A percentile compares a stretch with the other conserved stretches of the same genome.
These are phyloP conservation scores for Chrysoporthe deuterocubensis DNA, from an alignment of 2,329 filamentous ascomycete genomes.

Conservation along the genomic window DNA sequence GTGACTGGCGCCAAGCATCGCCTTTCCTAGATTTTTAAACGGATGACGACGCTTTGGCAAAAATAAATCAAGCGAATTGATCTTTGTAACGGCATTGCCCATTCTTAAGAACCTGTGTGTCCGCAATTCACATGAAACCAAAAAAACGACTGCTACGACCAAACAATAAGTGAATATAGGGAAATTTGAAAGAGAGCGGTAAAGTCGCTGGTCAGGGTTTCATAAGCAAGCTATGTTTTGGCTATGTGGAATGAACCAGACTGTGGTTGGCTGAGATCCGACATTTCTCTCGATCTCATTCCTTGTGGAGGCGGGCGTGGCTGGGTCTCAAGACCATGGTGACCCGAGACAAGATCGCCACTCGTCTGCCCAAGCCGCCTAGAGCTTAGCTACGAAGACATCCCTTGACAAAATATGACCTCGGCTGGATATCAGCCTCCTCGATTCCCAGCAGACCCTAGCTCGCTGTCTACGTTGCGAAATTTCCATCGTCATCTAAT, in stretches of 20 bases:
- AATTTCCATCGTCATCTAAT: too few relatives aligned
- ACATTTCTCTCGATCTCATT: background rate
- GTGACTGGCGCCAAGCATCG: background rate
- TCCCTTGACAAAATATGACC: background rate
- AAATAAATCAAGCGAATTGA: too few relatives aligned
- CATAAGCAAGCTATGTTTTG: background rate
- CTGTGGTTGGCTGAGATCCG: background rate
- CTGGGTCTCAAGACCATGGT: too few relatives aligned
- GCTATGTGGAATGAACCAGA: background rate
- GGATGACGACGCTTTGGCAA: background rate
- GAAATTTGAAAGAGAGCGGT: background rate
- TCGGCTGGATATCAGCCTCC: background rate
- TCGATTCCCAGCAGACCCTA: background rate
- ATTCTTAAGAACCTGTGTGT: too few relatives aligned
- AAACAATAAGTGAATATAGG: too few relatives aligned
- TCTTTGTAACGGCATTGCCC: background rate
- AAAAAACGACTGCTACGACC: too few relatives aligned
- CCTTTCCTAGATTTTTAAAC: background rate
- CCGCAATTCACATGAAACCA: too few relatives aligned
- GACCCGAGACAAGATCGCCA: background rate
- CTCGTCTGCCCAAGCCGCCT: background rate
- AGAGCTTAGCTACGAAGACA: background rate
- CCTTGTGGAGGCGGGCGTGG: background rate
- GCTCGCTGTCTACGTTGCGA: too few relatives aligned
- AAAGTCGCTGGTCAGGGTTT: background rate